Percentiles rank a stretch among this genome's conserved stretches.
Evolutionary conservation across 2,329 filamentous ascomycete genomes (phyloP).

Genomic region (Fusarium decemcellulare): DNA sequence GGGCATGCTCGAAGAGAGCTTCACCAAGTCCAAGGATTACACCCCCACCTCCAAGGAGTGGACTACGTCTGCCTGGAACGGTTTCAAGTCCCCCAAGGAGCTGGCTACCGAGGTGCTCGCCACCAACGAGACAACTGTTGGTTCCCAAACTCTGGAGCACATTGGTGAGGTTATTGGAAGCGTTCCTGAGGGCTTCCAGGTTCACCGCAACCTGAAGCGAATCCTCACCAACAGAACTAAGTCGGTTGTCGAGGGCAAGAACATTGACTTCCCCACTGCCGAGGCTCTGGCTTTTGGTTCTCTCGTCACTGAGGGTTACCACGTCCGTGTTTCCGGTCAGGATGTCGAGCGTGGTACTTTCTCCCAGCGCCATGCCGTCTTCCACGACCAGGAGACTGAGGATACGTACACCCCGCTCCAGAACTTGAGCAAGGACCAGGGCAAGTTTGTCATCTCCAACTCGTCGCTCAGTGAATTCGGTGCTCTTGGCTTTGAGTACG

Average conservation of each 20-base stretch:
- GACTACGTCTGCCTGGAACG: constrained; percentile 99
- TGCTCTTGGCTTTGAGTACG: constrained; percentile 96
- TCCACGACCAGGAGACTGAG: constrained; percentile 98
- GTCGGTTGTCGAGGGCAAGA: constrained; percentile 90
- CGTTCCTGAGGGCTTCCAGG: constrained; percentile 86
- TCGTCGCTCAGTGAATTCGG: constrained; percentile 82
- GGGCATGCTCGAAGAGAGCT: constrained; percentile 99
- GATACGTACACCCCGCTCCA: constrained; percentile 93
- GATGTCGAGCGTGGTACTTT: constrained; percentile 99
- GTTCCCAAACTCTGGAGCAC: constrained; percentile 79
- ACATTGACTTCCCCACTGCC: constrained; percentile 97
- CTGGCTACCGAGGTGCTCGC: constrained; percentile 94
- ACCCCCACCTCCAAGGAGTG: constrained; percentile 97
- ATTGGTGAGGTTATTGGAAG: constrained; percentile 86
- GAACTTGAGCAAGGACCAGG: constrained; percentile 90
- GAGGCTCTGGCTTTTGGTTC: constrained; percentile 96
- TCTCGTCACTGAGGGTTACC: constrained; percentile 92
- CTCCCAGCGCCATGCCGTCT: constrained; percentile 96
- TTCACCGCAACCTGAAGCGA: constrained; percentile 97
- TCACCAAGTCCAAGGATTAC: constrained; percentile 97
- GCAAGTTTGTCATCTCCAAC: constrained; percentile 96
- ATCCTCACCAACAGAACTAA: constrained; percentile 92
- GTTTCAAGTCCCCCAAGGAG: constrained; percentile 99
- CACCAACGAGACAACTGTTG: constrained; percentile 89
- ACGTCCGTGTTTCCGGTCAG: constrained; percentile 97